Conservation (phyloP, 352 stramenopile genomes). For the Phytophthora tentaculata region DNA sequence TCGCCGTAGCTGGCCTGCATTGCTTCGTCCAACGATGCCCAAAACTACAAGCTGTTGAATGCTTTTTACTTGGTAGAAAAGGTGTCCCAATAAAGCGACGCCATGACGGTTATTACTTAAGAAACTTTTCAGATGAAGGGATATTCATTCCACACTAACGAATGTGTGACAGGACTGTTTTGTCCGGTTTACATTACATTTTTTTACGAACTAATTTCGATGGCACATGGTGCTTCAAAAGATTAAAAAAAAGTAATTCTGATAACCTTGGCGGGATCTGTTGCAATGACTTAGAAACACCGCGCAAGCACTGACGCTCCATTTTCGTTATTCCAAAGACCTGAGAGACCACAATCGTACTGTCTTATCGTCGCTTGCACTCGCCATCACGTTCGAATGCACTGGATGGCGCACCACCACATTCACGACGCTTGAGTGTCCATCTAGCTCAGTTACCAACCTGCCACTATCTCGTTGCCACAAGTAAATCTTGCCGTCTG, state of each 20-base stretch:
- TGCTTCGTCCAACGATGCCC: too few relatives aligned
- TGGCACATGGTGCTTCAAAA: too few relatives aligned
- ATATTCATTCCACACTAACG: too few relatives aligned
- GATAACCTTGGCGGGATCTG: not conserved
- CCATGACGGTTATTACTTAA: not conserved
- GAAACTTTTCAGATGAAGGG: too few relatives aligned
- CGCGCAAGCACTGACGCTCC: conserved; percentile 3
- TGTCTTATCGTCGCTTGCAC: conserved; percentile 79
- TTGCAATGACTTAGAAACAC: conserved; percentile 10
- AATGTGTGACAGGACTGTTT: too few relatives aligned
- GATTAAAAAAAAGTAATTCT: too few relatives aligned
- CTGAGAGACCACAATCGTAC: conserved; percentile 54
- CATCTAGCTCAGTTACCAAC: conserved; percentile 40
- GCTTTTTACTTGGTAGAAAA: too few relatives aligned
- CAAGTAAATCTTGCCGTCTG: conserved; percentile 65
- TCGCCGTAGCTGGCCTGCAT: conserved; percentile 34
- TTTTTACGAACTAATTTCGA: too few relatives aligned
- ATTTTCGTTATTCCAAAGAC: conserved; percentile 26
- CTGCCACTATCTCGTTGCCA: conserved; percentile 68
- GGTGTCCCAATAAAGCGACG: conserved; percentile 24
- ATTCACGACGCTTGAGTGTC: conserved; percentile 78
- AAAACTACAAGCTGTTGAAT: not conserved
- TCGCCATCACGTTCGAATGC: conserved; percentile 59
- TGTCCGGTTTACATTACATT: too few relatives aligned
- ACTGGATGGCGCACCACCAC: conserved; percentile 64